Base-by-base conservation (phyloP, 2,329 filamentous ascomycete genomes). In the Westerdykella sp. region DNA sequence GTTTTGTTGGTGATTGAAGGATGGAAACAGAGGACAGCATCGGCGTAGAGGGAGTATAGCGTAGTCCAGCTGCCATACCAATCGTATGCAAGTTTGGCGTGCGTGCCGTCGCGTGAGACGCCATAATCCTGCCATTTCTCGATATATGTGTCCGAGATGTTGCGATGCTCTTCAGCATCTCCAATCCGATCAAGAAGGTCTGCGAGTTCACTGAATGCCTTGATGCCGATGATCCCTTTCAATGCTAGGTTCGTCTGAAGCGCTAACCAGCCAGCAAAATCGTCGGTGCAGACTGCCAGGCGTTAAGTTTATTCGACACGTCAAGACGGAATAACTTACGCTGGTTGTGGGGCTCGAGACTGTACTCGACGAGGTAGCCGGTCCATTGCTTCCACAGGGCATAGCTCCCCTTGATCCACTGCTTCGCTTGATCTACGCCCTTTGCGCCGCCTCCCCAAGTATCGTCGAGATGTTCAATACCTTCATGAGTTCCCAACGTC, bases 11-110 rank as follows among this genome's bases (percentile, higher is more conserved):
- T 72, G 44, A 69, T 68, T 21, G 73, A 71, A 22, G 79, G 73
- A 56, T 90, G 85, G 72, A 93, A 93, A 69, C 87, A 93, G 28
- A 93, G 78, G 16, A 91, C 73, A 22, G 79, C 80, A 68, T 94
- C 87, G 12, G 83, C 80, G 68, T 87, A 95, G 21, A 94, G 75
- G 60, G 89, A 91, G 73, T 95, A 95, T 30, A 94, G 75, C 0
- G 84, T 88, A 6, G 85, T 88, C 85, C 85, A 90, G 40, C 83
- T 87, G 12, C 85, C 85, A 51, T 85, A 84, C 73, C 84, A 82
- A 59, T 87, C 77, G 68, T 95, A 95, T 10, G 84, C 80, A 9
- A 95, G 75, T 53, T 87, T 90, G 16, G 85, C 81, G 63, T 91
- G 86, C 1, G 81, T 71, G 7, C 79, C 77, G 43, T 84, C 79